Evolutionary conservation across 2,329 filamentous ascomycete genomes (phyloP).

Genomic region (Microdochium paspali): DNA sequence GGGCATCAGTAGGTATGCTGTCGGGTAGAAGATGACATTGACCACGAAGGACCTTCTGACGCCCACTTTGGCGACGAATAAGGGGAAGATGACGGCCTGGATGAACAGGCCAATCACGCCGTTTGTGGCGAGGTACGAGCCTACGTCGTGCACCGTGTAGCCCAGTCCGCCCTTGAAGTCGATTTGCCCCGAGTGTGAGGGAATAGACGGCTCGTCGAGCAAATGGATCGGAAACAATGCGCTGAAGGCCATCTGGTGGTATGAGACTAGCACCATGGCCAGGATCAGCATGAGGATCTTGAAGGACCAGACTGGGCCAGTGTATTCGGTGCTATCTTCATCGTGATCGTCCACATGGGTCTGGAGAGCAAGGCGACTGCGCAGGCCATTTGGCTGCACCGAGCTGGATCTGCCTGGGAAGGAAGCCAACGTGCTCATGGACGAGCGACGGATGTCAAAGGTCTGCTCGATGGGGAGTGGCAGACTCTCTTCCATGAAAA

Average conservation of each 20-base stretch:
- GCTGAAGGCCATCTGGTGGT: conserved; percentile 35
- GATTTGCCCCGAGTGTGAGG: conserved; percentile 12
- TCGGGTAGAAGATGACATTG: conserved; percentile 56
- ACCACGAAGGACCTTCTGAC: conserved; percentile 58
- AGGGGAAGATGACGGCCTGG: conserved; percentile 61
- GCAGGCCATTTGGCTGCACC: conserved; percentile 10
- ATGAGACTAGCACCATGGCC: conserved; percentile 29
- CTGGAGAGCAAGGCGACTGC: too few relatives aligned
- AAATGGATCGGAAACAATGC: conserved; percentile 32
- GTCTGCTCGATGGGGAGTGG: conserved; percentile 22
- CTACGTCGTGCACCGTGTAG: conserved; percentile 55
- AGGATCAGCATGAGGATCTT: conserved; percentile 31
- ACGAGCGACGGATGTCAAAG: conserved; percentile 25
- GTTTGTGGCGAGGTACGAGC: conserved; percentile 59
- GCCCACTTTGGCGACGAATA: conserved; percentile 53
- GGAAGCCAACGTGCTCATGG: conserved; percentile 26
- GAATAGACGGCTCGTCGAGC: conserved; percentile 22
- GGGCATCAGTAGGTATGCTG: conserved; percentile 60
- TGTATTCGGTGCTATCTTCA: conserved; percentile 8
- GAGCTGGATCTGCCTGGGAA: conserved; percentile 21
- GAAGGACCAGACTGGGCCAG: conserved; percentile 24
- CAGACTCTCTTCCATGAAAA: conserved; percentile 23
- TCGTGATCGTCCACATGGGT: not conserved
- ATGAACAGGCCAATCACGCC: conserved; percentile 64
- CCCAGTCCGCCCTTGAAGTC: conserved; percentile 54